A percentile compares a stretch with the other conserved stretches of the same genome.
phyloP scores from a whole-genome alignment of 192 early-diverging fungal species.

The Piromyces sp. region DNA sequence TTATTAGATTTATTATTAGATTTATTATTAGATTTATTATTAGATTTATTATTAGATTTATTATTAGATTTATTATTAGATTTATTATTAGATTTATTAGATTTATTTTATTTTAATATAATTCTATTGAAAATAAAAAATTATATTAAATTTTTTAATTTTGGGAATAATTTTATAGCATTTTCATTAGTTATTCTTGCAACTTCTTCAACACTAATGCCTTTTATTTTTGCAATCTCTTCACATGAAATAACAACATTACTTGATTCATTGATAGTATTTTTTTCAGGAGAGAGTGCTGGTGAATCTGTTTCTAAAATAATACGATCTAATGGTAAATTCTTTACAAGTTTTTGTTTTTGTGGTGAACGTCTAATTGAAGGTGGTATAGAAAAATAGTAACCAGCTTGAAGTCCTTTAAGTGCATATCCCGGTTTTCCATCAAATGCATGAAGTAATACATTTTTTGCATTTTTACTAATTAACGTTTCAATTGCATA shows the following conservation, averaged over 20 bases:
- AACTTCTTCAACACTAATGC: constrained; percentile 10
- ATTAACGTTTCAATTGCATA: constrained; percentile 26
- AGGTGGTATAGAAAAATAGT: constrained; percentile 36
- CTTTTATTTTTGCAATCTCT: constrained; percentile 28
- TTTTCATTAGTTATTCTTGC: constrained; percentile 15
- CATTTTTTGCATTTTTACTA: constrained; percentile 21
- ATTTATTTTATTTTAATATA: no score
- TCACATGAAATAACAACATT: constrained; percentile 20
- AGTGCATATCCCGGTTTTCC: constrained; percentile 23
- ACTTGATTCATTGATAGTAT: constrained; percentile 25
- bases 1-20: no score
- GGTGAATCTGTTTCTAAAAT: constrained; percentile 40
- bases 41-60: no score
- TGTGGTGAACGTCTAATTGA: constrained; percentile 23
- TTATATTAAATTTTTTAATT: background rate
- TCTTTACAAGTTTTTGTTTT: constrained; percentile 20
- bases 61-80: no score
- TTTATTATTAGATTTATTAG: no score
- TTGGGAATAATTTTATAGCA: constrained; percentile 12
- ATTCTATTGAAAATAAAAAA: no score
- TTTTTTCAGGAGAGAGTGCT: constrained; percentile 25
- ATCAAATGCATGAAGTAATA: constrained; percentile 37
- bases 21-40: no score
- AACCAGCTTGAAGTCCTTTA: constrained; percentile 9
- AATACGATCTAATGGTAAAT: constrained; percentile 22